phyloP scores from a whole-genome alignment of 208 protist species.

The Tritrichomonas foetus region DNA sequence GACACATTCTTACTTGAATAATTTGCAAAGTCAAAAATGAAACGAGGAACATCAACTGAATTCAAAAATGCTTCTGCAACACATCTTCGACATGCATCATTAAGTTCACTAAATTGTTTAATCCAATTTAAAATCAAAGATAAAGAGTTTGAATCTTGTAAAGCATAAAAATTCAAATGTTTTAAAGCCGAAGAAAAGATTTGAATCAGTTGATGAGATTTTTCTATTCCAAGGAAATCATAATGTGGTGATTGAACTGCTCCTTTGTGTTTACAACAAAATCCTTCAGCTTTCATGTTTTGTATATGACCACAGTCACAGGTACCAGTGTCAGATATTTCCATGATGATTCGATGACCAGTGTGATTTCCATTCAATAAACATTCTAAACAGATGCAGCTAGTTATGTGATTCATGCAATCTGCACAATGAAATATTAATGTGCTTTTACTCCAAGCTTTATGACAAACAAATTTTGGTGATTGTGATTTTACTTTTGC shows the following conservation, averaged over 20 bases:
- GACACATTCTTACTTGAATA: no score
- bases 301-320: neutral
- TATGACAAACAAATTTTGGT: neutral
- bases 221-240: no score
- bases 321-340: neutral
- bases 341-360: neutral
- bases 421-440: neutral
- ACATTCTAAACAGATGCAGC: neutral
- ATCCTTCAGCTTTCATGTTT: neutral
- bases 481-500: neutral
- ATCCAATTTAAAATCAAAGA: no score
- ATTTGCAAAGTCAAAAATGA: no score
- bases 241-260: neutral
- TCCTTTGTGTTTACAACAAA: neutral
- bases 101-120: no score
- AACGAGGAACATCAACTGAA: no score
- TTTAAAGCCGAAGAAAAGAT: no score
- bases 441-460: neutral
- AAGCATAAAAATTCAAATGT: no score
- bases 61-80: no score
- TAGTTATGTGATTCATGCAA: neutral
- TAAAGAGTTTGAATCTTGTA: no score
- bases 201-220: no score
- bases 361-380: constrained; percentile 20
- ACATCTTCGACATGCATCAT: no score